Percentiles rank a stretch among this genome's conserved stretches.
Conservation (phyloP, 1,284 basidiomycete species). For the Uromyces viciae-fabae region DNA sequence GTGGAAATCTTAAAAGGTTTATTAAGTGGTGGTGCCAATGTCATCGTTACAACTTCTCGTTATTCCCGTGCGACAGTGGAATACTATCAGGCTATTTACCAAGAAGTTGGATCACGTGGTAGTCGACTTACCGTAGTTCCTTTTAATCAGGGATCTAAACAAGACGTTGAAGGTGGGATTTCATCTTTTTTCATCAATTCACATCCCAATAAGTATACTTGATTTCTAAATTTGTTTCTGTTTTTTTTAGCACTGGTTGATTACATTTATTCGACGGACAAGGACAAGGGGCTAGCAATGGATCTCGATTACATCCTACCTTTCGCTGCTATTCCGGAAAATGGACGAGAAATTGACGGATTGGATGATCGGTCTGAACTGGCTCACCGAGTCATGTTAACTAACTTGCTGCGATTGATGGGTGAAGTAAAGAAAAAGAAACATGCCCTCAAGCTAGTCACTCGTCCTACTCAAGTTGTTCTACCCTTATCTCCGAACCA, state of each 20-base stretch:
- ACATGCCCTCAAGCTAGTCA: slow-evolving; percentile 89
- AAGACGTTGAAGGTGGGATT: slow-evolving; percentile 71
- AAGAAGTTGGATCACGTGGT: slow-evolving; percentile 86
- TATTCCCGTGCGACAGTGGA: slow-evolving; percentile 91
- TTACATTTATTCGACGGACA: slow-evolving; percentile 83
- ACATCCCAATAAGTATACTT: neutral
- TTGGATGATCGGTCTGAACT: slow-evolving; percentile 96
- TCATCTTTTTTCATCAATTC: neutral
- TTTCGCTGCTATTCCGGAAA: slow-evolving; percentile 96
- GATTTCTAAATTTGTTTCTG: neutral
- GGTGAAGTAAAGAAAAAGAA: slow-evolving; percentile 98
- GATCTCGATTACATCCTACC: slow-evolving; percentile 97
- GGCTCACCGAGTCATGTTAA: slow-evolving; percentile 88
- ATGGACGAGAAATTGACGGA: slow-evolving; percentile 93
- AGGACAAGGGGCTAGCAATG: slow-evolving; percentile 65
- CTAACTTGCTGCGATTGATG: slow-evolving; percentile 86
- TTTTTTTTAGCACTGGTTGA: slow-evolving; percentile 70
- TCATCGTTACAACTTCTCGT: slow-evolving; percentile 93
- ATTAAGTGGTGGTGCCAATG: slow-evolving; percentile 88
- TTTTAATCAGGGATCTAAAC: slow-evolving; percentile 97
- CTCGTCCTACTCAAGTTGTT: slow-evolving; percentile 95
- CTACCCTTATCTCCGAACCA: slow-evolving; percentile 96
- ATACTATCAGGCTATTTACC: slow-evolving; percentile 97
- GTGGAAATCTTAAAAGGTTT: slow-evolving; percentile 96
- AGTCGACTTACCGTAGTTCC: slow-evolving; percentile 95